These are phyloP conservation scores for Ceratocystis papillata DNA, from an alignment of 2,329 filamentous ascomycete genomes.

Conservation along the genomic window DNA sequence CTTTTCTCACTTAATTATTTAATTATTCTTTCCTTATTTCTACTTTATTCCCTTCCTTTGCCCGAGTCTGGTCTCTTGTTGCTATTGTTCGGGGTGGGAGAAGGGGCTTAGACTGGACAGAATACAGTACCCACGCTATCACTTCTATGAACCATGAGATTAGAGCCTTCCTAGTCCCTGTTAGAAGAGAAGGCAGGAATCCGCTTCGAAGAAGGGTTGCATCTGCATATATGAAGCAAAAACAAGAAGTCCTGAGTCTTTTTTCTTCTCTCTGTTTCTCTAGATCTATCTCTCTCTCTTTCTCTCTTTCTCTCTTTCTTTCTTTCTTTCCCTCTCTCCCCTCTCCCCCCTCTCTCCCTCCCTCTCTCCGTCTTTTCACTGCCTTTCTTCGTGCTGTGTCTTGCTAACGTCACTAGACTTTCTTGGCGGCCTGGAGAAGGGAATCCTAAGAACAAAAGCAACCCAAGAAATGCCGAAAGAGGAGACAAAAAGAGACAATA, in stretches of 20 bases:
- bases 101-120: background rate
- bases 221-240: background rate
- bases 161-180: background rate
- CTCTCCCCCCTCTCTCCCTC: too few species aligned
- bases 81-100: background rate
- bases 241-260: background rate
- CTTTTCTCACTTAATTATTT: background rate
- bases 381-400: background rate
- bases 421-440: constrained; percentile 7
- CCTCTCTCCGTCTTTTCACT: background rate
- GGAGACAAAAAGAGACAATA: constrained; percentile 12
- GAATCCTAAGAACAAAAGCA: background rate
- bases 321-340: background rate
- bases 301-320: background rate
- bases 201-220: background rate
- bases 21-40: background rate
- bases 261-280: background rate
- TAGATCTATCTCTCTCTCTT: background rate
- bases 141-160: background rate
- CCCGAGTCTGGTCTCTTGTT: background rate
- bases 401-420: background rate
- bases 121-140: background rate
- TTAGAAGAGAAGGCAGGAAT: too few species aligned
- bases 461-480: constrained; percentile 9
- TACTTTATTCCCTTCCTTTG: background rate